These are phyloP conservation scores for Pleurotus ostreatus DNA, from an alignment of 768 basidiomycete genomes.

Conservation along the genomic window DNA sequence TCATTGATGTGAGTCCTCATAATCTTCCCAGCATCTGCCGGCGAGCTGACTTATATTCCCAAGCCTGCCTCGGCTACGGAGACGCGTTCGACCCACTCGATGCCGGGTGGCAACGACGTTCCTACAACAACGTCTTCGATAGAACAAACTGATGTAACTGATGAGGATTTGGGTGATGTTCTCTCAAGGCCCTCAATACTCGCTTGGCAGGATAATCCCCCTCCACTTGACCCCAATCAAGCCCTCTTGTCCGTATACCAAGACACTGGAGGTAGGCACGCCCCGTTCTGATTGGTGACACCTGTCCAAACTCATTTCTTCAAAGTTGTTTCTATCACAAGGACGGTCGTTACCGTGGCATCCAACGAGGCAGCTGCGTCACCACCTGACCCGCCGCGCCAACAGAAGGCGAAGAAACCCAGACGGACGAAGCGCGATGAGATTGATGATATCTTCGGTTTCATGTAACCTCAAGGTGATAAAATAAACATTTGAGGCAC, in stretches of 20 bases:
- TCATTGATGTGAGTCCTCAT: slow-evolving; percentile 6
- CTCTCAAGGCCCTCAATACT: neutral
- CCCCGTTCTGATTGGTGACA: no score
- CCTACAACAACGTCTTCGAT: no score
- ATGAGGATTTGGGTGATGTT: slow-evolving; percentile 3
- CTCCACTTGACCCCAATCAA: no score
- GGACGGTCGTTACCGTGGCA: neutral
- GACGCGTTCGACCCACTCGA: no score
- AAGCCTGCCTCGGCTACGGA: no score
- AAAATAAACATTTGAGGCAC: no score
- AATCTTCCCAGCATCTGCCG: no score
- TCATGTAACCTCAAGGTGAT: slow-evolving; percentile 6
- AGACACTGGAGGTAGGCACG: no score
- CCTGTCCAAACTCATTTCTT: no score
- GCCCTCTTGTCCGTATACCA: no score
- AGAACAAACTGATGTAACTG: neutral
- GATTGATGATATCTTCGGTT: slow-evolving; percentile 69
- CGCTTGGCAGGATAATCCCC: neutral
- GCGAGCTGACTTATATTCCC: no score
- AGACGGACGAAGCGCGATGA: slow-evolving; percentile 46
- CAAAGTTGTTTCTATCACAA: neutral
- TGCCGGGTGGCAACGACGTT: no score
- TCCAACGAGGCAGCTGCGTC: neutral
- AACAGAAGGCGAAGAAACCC: slow-evolving; percentile 25
- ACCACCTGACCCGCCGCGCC: neutral